Conservation (phyloP, 2,329 filamentous ascomycete species). For the Diaporthe nobilis region DNA sequence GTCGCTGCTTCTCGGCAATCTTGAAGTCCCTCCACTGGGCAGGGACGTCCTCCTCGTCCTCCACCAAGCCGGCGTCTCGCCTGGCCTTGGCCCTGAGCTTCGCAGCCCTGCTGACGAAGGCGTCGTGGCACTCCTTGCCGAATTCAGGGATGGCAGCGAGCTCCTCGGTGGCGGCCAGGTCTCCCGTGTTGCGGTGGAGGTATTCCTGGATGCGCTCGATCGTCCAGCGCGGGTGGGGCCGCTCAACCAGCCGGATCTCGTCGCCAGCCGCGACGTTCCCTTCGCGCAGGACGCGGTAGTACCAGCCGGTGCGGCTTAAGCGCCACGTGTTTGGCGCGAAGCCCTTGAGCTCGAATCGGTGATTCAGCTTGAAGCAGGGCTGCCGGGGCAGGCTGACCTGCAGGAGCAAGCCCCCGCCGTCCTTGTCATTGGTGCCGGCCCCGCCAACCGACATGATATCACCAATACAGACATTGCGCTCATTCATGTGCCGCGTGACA, state of each 20-base stretch:
- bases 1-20: slow-evolving; percentile 63
- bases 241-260: slow-evolving; percentile 67
- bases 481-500: slow-evolving; percentile 70
- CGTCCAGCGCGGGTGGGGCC: slow-evolving; percentile 72
- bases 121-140: slow-evolving; percentile 61
- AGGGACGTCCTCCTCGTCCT: slow-evolving; percentile 45
- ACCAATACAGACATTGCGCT: slow-evolving; percentile 76
- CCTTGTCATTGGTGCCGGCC: slow-evolving; percentile 31
- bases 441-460: slow-evolving; percentile 68
- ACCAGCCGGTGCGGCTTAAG: slow-evolving; percentile 74
- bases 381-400: slow-evolving; percentile 74
- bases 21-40: slow-evolving; percentile 60
- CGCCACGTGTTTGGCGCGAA: slow-evolving; percentile 72
- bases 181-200: slow-evolving; percentile 67
- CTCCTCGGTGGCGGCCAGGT: slow-evolving; percentile 66
- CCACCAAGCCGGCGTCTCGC: slow-evolving; percentile 42
- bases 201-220: slow-evolving; percentile 75
- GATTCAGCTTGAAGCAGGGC: slow-evolving; percentile 79
- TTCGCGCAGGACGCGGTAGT: slow-evolving; percentile 72
- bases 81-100: slow-evolving; percentile 53
- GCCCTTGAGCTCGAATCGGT: slow-evolving; percentile 74
- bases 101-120: slow-evolving; percentile 66
- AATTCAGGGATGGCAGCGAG: slow-evolving; percentile 66
- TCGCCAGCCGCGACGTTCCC: slow-evolving; percentile 71
- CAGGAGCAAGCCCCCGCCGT: slow-evolving; percentile 59